Conservation (phyloP, 2,329 filamentous ascomycete species). For the Venturia carpophila region DNA sequence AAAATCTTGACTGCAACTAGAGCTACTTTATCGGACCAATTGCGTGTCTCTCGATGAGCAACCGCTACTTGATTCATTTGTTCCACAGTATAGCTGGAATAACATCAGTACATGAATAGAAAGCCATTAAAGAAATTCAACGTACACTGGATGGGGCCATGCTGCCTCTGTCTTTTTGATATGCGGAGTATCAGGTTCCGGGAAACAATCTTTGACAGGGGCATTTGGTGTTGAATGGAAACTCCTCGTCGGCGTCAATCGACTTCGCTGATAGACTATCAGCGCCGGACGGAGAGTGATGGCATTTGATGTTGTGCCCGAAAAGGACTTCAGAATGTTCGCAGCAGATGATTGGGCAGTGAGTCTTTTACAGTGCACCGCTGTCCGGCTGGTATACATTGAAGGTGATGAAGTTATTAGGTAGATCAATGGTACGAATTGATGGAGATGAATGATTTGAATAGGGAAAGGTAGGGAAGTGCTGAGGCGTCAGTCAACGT, state of each 20-base stretch:
- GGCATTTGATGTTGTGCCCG: not conserved
- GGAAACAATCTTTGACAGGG: constrained; percentile 40
- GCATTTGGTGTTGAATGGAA: constrained; percentile 5
- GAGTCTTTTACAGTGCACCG: not conserved
- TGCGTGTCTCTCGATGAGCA: constrained; percentile 67
- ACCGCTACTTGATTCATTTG: constrained; percentile 69
- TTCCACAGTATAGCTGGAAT: constrained; percentile 59
- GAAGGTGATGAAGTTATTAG: not conserved
- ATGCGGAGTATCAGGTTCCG: constrained; percentile 36
- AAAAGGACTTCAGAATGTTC: constrained; percentile 12
- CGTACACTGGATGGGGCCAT: constrained; percentile 42
- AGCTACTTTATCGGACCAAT: constrained; percentile 69
- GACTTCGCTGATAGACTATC: constrained; percentile 3
- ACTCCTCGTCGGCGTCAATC: not conserved
- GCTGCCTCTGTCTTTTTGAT: constrained; percentile 40
- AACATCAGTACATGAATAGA: not conserved
- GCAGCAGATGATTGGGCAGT: not conserved
- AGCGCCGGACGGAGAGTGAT: constrained; percentile 9
- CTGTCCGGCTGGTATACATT: constrained; percentile 17
- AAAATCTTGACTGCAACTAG: constrained; percentile 68
- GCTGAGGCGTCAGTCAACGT: not conserved
- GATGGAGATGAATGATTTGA: not conserved
- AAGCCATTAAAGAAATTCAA: not conserved
- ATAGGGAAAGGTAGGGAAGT: not conserved
- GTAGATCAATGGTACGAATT: not conserved